phyloP scores from a whole-genome alignment of 2,329 filamentous ascomycete genomes.

The Cladosporium colombiae region DNA sequence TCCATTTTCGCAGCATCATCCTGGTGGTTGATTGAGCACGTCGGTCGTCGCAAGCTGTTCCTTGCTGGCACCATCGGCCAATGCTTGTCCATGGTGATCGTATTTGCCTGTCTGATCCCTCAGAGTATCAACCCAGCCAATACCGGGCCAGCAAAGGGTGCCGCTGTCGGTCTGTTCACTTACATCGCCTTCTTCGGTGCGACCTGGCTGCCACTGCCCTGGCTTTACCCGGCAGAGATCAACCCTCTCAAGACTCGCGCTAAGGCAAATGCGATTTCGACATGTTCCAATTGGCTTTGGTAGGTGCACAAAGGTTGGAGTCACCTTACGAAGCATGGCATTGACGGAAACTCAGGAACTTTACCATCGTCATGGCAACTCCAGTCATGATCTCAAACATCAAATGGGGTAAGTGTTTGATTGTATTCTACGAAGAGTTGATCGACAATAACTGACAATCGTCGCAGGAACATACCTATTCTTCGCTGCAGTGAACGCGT shows the following conservation, averaged over 20 bases:
- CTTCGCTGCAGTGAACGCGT: constrained; percentile 18
- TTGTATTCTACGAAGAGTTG: background rate
- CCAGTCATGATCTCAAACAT: constrained; percentile 19
- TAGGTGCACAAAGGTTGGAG: background rate
- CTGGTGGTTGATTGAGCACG: constrained; percentile 64
- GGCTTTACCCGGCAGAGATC: constrained; percentile 33
- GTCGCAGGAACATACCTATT: constrained; percentile 19
- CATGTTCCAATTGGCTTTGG: constrained; percentile 27
- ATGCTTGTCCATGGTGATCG: constrained; percentile 54
- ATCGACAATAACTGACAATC: background rate
- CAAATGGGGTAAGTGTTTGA: constrained; percentile 48
- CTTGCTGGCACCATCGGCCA: constrained; percentile 50
- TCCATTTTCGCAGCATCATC: constrained; percentile 50
- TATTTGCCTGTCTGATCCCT: constrained; percentile 36
- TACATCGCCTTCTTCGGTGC: constrained; percentile 34
- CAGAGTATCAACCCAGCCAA: constrained; percentile 15
- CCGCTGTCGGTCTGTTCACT: constrained; percentile 34
- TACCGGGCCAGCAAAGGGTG: constrained; percentile 17
- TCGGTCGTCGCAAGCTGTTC: constrained; percentile 51
- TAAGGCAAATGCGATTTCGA: constrained; percentile 16
- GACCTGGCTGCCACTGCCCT: constrained; percentile 29
- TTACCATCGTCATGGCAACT: constrained; percentile 21
- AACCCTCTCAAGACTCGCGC: constrained; percentile 38
- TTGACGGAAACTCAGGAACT: constrained; percentile 8
- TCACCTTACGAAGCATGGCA: no score